Percentiles rank a stretch among this genome's conserved stretches.
Conservation (phyloP, 139 green algal genomes). For the Chlamydomonas eustigma region DNA sequence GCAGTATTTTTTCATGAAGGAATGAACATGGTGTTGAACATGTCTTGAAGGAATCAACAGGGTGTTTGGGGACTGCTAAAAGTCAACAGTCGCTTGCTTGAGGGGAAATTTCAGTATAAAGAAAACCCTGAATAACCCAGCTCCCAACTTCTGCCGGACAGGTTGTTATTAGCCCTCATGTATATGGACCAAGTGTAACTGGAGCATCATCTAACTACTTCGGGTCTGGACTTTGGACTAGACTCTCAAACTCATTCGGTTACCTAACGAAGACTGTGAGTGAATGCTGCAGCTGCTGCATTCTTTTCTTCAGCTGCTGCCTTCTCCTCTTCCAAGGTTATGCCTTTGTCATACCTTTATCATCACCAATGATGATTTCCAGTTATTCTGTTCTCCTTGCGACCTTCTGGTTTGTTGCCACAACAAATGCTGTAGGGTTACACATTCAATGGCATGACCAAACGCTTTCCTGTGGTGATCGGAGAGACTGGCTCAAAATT, state of each 20-base stretch:
- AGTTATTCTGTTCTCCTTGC: neutral
- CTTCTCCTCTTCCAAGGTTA: neutral
- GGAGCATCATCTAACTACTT: neutral
- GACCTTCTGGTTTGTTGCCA: conserved; percentile 14
- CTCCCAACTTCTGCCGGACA: too few relatives aligned
- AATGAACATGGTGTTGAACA: too few relatives aligned
- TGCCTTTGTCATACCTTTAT: conserved; percentile 13
- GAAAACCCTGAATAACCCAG: too few relatives aligned
- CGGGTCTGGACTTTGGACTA: conserved; percentile 15
- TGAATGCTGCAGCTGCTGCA: neutral
- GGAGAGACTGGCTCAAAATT: conserved; percentile 6
- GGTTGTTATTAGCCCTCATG: conserved; percentile 35
- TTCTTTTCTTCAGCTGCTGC: neutral
- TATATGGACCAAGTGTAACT: conserved; percentile 33
- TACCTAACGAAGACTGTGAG: conserved; percentile 25
- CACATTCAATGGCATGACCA: neutral
- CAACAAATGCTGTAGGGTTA: conserved; percentile 17
- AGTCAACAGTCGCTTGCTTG: too few relatives aligned
- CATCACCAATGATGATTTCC: conserved; percentile 22
- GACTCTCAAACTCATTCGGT: conserved; percentile 28
- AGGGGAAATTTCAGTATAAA: too few relatives aligned
- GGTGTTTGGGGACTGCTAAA: too few relatives aligned
- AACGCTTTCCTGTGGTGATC: neutral
- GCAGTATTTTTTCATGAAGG: too few relatives aligned
- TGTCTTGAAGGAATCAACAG: too few relatives aligned